Conservation (phyloP, 2,329 filamentous ascomycete species). For the Massarina eburnea region DNA sequence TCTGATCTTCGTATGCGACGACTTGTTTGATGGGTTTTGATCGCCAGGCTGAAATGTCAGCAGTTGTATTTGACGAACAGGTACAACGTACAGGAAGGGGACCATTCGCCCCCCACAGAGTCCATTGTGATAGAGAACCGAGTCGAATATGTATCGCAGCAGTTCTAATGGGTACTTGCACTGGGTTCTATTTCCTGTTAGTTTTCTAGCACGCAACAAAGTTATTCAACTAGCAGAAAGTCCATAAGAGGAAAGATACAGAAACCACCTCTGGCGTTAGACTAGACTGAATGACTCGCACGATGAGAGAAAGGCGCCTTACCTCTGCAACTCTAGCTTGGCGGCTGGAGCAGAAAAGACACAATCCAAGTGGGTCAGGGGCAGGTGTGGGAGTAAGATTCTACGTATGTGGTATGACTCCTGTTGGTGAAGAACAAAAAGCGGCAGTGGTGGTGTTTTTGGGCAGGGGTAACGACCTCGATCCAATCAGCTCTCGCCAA, state of each 20-base stretch:
- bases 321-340: neutral
- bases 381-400: neutral
- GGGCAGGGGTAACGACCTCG: neutral
- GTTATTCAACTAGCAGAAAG: neutral
- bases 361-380: neutral
- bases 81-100: constrained; percentile 8
- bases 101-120: constrained; percentile 8
- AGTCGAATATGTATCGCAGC: no score
- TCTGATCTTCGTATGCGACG: constrained; percentile 67
- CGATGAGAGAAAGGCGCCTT: neutral
- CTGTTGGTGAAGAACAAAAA: neutral
- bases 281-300: neutral
- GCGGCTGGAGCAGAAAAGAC: neutral
- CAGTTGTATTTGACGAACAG: neutral
- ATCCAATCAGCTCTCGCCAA: neutral
- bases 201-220: neutral
- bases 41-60: constrained; percentile 63
- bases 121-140: constrained; percentile 1
- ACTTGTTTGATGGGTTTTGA: constrained; percentile 77
- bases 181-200: neutral
- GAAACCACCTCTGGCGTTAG: neutral
- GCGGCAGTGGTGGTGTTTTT: neutral
- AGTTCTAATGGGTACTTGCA: no score
- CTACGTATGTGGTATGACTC: neutral
- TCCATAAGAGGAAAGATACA: neutral